A percentile compares a stretch with the other conserved stretches of the same genome.
These are phyloP conservation scores for Beta vulgaris DNA, from an alignment of 148 eudicot species.

Conservation along the genomic window DNA sequence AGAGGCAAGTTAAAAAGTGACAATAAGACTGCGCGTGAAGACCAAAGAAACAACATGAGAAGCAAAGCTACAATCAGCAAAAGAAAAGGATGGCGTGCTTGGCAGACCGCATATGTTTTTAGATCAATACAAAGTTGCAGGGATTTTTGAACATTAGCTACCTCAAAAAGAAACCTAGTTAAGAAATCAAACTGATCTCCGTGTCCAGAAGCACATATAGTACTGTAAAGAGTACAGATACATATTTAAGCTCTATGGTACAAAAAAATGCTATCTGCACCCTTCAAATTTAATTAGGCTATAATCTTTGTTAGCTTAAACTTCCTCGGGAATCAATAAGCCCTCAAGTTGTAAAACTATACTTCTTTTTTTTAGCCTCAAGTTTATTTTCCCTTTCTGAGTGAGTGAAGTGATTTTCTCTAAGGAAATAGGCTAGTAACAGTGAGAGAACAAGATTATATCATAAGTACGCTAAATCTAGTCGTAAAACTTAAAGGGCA, in stretches of 20 bases:
- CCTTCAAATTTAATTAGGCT: not conserved
- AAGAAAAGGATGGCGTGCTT: not conserved
- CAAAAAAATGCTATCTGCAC: not conserved
- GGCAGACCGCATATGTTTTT: not conserved
- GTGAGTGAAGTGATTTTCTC: not conserved
- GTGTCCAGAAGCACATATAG: not conserved
- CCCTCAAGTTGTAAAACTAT: not conserved
- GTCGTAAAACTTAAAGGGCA: too few species aligned
- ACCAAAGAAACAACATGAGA: slow-evolving; percentile 21
- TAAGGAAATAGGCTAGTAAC: not conserved
- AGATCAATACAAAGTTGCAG: not conserved
- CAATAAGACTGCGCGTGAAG: not conserved
- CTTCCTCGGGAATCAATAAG: not conserved
- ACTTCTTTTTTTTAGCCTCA: not conserved
- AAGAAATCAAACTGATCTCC: not conserved
- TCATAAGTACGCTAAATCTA: not conserved
- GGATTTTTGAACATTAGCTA: not conserved
- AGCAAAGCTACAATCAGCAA: slow-evolving; percentile 8
- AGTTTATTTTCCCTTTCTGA: not conserved
- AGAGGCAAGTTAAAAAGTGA: slow-evolving; percentile 12
- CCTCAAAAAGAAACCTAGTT: not conserved
- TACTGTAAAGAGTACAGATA: not conserved
- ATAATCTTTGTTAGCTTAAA: not conserved
- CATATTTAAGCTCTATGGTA: not conserved
- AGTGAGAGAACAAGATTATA: too few species aligned